Base-by-base conservation (phyloP, 2,329 filamentous ascomycete genomes). In the Saccharata proteae region DNA sequence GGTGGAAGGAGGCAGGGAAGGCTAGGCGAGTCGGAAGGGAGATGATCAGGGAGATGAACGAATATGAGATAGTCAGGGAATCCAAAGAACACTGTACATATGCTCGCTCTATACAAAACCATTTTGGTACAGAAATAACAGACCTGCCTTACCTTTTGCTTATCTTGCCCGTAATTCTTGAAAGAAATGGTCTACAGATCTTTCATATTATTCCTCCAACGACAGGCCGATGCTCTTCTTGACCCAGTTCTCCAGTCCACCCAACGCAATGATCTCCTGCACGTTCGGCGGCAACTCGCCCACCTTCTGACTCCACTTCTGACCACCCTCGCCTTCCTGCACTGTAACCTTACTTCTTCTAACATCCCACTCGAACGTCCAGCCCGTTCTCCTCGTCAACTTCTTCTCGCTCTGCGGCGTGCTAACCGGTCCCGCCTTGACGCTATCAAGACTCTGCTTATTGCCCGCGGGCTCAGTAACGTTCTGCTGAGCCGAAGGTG, bases 291-390 rank as follows among this genome's bases (percentile, higher is more conserved):
- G 80, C 39, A 93, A 52, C 61, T 90, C 80, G 6, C 81, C 81
- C 1, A 93, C 83, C 58, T 79, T 82, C 50, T 90, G 71, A 30
- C 65, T 77, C 84, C 83, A 93, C 21, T 59, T 70, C 34, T 65
- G 51, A 1, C 80, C 80, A 26, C 65, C 65, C 33, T 73, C 59
- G 2, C 77, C 76, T 58, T 93, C 81, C 13, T 71, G 70, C 1
- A 93, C 67, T 1, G 67, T 66, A 5, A 93, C 76, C 44, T 68
- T 72, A 52, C 74, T 82, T 36, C 77, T 64, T 36, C 69, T 61
- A 8, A 93, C 73, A 52, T 93, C 83, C 84, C 84, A 93, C 4
- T 70, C 65, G 16, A 93, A 64, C 29, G 64, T 85, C 85, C 84
- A 93, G 10, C 83, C 83, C 0, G 83, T 93, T 17, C 82, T 67